Conservation (phyloP, 306 rosid genomes). For the Luffa acutangula region DNA sequence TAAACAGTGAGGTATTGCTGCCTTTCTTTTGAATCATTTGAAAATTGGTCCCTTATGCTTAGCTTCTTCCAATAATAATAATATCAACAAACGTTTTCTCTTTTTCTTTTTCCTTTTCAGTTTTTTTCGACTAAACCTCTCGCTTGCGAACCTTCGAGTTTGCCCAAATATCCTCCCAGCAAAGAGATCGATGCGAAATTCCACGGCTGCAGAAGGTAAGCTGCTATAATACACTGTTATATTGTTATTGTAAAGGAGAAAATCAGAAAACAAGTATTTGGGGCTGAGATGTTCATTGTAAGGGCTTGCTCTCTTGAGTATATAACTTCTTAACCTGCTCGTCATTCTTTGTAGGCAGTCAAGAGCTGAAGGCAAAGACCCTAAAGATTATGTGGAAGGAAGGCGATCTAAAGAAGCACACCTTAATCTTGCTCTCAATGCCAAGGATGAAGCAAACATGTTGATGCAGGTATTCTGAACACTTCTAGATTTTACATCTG, state of each 20-base stretch:
- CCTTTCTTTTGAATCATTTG: background rate
- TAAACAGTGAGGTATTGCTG: conserved; percentile 55
- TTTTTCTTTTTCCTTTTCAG: conserved; percentile 18
- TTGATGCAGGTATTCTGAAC: conserved; percentile 33
- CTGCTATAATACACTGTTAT: background rate
- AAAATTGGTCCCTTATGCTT: background rate
- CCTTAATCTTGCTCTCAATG: conserved; percentile 21
- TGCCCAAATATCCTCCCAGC: conserved; percentile 88
- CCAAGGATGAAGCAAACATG: conserved; percentile 18
- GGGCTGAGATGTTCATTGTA: background rate
- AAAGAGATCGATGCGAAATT: conserved; percentile 85
- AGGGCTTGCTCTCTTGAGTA: background rate
- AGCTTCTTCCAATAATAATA: background rate
- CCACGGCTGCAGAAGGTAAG: conserved; percentile 62
- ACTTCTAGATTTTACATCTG: background rate
- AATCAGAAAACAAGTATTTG: background rate
- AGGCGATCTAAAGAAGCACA: conserved; percentile 35
- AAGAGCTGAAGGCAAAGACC: conserved; percentile 31
- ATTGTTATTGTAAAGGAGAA: background rate
- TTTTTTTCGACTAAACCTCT: conserved; percentile 65
- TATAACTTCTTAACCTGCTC: background rate
- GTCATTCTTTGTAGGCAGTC: conserved; percentile 34
- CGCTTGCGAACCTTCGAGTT: conserved; percentile 78
- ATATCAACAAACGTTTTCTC: background rate
- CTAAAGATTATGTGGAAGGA: conserved; percentile 29